Conservation (phyloP, 139 green algal genomes). For the Chlamydomonas sphaeroides region DNA sequence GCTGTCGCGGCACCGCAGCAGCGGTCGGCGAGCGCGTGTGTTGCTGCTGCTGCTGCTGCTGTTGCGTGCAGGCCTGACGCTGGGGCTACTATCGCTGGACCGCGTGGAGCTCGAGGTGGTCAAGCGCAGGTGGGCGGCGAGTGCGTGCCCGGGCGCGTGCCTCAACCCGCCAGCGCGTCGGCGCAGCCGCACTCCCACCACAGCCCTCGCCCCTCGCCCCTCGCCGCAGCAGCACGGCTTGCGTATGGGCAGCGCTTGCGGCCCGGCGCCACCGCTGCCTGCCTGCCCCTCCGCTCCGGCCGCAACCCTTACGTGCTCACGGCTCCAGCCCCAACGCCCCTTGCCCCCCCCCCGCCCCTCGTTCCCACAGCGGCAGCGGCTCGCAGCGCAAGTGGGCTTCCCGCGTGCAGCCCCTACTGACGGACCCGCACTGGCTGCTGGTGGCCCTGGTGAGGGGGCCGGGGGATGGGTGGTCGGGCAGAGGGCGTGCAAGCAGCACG, state of each 20-base stretch:
- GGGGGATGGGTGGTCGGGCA: neutral
- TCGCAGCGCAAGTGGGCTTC: constrained; percentile 51
- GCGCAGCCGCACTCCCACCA: no score
- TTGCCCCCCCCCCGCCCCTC: no score
- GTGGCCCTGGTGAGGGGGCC: constrained; percentile 52
- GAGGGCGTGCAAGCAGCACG: neutral
- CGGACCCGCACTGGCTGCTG: constrained; percentile 62
- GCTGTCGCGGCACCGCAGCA: no score
- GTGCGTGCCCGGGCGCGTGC: neutral
- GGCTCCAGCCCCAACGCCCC: neutral
- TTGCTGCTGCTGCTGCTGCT: no score
- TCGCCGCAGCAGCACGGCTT: neutral
- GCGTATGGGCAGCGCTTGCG: neutral
- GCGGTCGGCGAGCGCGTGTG: no score
- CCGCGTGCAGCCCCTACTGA: constrained; percentile 39
- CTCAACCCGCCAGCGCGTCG: neutral
- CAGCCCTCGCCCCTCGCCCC: no score
- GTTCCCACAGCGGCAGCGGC: constrained; percentile 55
- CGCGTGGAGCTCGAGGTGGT: constrained; percentile 67
- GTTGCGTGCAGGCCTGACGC: constrained; percentile 79
- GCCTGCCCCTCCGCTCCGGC: neutral
- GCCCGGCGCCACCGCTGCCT: no score
- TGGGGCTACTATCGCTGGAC: constrained; percentile 78
- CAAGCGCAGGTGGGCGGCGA: neutral
- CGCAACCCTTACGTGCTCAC: neutral